A percentile compares a stretch with the other conserved stretches of the same genome.
These are phyloP conservation scores for Phalaenopsis aphrodite DNA, from an alignment of 106 monocot genomes.

Conservation along the genomic window DNA sequence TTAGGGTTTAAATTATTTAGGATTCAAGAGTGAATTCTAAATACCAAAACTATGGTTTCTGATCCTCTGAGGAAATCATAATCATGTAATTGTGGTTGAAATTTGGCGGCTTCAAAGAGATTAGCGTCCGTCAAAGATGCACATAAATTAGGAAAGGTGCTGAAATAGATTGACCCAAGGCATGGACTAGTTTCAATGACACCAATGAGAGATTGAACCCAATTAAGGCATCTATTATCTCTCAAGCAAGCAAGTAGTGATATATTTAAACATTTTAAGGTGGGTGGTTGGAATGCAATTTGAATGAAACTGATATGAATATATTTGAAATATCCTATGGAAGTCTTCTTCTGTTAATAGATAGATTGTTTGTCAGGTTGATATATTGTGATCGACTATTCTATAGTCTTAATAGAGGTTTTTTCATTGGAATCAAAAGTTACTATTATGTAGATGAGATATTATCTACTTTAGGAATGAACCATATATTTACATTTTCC, in stretches of 20 bases:
- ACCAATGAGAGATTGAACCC: not conserved
- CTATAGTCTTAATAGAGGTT: not conserved
- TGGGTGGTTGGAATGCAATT: not conserved
- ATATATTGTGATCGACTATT: not conserved
- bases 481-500: not conserved
- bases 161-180: not conserved
- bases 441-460: not conserved
- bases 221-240: not conserved
- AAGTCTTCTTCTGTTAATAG: not conserved
- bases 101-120: no score
- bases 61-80: no score
- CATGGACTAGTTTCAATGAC: not conserved
- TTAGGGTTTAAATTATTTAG: no score
- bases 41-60: no score
- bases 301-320: no score
- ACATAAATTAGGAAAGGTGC: not conserved
- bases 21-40: no score
- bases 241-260: not conserved
- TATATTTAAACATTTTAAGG: not conserved
- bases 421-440: not conserved
- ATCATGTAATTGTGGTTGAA: no score
- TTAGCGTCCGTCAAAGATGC: no score
- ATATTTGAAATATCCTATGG: no score
- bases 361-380: not conserved
- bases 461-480: not conserved